Evolutionary conservation across 129 eudicot species (phyloP), one percentile per base, ranked within the genome.

Genomic region (Mikania micrantha): DNA sequence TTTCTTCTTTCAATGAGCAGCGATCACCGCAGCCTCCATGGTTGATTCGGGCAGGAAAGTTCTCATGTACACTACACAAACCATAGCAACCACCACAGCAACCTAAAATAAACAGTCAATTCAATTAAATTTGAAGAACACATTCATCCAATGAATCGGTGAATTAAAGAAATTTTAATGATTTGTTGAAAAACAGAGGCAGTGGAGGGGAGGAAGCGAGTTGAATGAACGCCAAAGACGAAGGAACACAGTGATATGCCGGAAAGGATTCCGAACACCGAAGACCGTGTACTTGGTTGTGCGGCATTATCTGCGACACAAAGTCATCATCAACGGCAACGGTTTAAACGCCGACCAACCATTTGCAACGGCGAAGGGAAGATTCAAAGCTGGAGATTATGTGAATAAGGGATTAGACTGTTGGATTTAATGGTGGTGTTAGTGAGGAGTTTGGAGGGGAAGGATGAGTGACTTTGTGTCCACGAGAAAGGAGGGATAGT

Each of bases 251-350:
- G 85, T 21, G 76, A 59, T 64, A 88, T 77, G 58, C 96, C 96
- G 10, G 96, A 62, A 5, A 88, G 77, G 64, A 88, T 76, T 66
- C 96, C 96, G n/a, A 88, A 85, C 6, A 82, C 89, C 17, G 96
- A 68, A 4, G 85, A 92, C 50, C 96, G 71, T 40, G n/a, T n/a
- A n/a, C 67, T 67, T 54, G 72, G 44, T 67, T 82, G 77, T 38
- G 86, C 69, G 50, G 81, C 86, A 64, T 82, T 84, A 76, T 90
- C 97, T 10, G 97, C 97, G n/a, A n/a, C n/a, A n/a, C n/a, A n/a
- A n/a, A n/a, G n/a, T n/a, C n/a, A n/a, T n/a, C n/a, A n/a, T n/a
- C n/a, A n/a, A n/a, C n/a, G n/a, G n/a, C n/a, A n/a, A n/a, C n/a
- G n/a, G n/a, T n/a, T n/a, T n/a, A n/a, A n/a, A n/a, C n/a, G n/a